phyloP scores from a whole-genome alignment of 768 basidiomycete genomes.

The Xerocomellus chrysenteron region DNA sequence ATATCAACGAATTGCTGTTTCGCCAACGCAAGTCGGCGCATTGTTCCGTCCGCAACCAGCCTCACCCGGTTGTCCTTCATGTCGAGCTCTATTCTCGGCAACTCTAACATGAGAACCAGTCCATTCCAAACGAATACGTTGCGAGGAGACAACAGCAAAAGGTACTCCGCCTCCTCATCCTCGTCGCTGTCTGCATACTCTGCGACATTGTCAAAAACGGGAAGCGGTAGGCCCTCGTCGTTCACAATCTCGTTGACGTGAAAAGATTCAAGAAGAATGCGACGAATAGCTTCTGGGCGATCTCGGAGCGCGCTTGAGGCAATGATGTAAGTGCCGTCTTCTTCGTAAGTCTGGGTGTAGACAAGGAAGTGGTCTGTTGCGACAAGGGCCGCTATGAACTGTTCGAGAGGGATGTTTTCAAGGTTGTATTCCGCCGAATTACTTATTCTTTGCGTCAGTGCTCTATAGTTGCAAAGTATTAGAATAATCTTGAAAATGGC shows the following conservation, averaged over 20 bases:
- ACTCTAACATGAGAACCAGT: conserved; percentile 71
- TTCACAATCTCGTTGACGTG: conserved; percentile 62
- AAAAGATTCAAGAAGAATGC: conserved; percentile 84
- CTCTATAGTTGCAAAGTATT: conserved; percentile 37
- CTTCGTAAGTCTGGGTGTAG: conserved; percentile 83
- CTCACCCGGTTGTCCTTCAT: conserved; percentile 88
- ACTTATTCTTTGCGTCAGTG: conserved; percentile 81
- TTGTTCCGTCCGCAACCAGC: conserved; percentile 87
- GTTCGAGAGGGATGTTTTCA: conserved; percentile 68
- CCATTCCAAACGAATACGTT: conserved; percentile 92
- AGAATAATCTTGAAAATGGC: conserved; percentile 1
- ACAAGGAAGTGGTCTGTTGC: conserved; percentile 91
- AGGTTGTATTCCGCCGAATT: conserved; percentile 91
- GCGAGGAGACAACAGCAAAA: conserved; percentile 84
- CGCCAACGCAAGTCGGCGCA: conserved; percentile 67
- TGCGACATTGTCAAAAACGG: conserved; percentile 35
- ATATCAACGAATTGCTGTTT: conserved; percentile 74
- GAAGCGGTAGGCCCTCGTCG: conserved; percentile 48
- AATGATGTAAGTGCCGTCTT: conserved; percentile 90
- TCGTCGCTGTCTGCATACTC: conserved; percentile 49
- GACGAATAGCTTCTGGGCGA: conserved; percentile 71
- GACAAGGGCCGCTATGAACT: conserved; percentile 77
- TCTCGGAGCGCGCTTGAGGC: conserved; percentile 76
- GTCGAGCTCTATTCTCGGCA: conserved; percentile 78
- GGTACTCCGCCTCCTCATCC: conserved; percentile 65